These are phyloP conservation scores for Cryptococcus sp. DNA, from an alignment of 1,284 basidiomycete species.

Conservation along the genomic window DNA sequence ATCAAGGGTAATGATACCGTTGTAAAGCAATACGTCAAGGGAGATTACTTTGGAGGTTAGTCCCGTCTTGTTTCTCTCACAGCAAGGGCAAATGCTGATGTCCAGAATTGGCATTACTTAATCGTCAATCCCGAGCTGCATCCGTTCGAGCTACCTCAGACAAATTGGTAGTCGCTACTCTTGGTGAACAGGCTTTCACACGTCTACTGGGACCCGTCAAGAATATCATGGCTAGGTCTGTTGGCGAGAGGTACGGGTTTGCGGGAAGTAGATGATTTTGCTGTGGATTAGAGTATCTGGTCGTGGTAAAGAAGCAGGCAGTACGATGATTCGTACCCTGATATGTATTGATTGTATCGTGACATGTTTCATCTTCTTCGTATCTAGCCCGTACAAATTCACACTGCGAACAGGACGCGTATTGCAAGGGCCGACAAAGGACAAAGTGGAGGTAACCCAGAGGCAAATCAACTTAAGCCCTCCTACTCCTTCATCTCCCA, in stretches of 20 bases:
- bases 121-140: slow-evolving; percentile 81
- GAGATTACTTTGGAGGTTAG: slow-evolving; percentile 97
- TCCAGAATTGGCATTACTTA: slow-evolving; percentile 77
- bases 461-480: no score
- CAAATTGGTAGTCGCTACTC: slow-evolving; percentile 84
- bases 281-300: not conserved
- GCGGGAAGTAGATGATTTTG: slow-evolving; percentile 2
- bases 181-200: slow-evolving; percentile 92
- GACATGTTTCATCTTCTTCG: not conserved
- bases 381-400: not conserved
- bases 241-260: slow-evolving; percentile 46
- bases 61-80: slow-evolving; percentile 4
- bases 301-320: no score
- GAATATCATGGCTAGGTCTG: slow-evolving; percentile 50
- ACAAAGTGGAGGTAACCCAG: no score
- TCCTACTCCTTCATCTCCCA: no score
- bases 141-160: slow-evolving; percentile 72
- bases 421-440: no score
- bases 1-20: slow-evolving; percentile 72
- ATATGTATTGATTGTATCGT: no score
- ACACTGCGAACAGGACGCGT: no score
- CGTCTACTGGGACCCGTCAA: slow-evolving; percentile 77
- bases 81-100: not conserved
- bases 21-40: slow-evolving; percentile 74
- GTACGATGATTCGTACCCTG: no score